Percentiles rank a stretch among this genome's conserved stretches.
Evolutionary conservation across 139 green algal species (phyloP).

Genomic region (Asterochloris sp.): DNA sequence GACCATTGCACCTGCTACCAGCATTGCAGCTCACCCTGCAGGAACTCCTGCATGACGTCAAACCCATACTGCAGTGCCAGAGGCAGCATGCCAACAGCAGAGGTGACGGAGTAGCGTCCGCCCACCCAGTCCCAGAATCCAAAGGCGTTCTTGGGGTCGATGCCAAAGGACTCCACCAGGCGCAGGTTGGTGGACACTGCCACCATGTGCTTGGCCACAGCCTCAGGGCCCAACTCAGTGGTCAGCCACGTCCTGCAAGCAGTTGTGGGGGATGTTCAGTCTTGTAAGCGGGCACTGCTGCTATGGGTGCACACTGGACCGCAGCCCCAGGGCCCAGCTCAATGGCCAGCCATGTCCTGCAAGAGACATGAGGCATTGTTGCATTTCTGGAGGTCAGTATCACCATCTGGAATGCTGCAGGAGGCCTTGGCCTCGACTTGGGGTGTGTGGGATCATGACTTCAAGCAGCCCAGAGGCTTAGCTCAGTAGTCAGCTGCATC

Average conservation of each 20-base stretch:
- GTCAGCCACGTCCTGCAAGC: slow-evolving; percentile 70
- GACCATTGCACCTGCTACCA: background rate
- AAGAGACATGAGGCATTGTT: background rate
- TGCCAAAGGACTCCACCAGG: slow-evolving; percentile 98
- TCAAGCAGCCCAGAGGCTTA: no score
- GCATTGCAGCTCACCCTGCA: slow-evolving; percentile 45
- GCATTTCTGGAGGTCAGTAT: no score
- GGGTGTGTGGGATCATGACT: no score
- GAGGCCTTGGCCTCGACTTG: no score
- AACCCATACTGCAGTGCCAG: slow-evolving; percentile 97
- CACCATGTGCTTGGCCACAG: slow-evolving; percentile 98
- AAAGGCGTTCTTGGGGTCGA: slow-evolving; percentile 97
- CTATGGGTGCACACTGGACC: no score
- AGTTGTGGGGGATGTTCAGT: background rate
- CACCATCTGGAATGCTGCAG: no score
- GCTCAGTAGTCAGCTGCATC: no score
- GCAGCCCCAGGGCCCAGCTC: no score
- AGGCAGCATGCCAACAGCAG: slow-evolving; percentile 93
- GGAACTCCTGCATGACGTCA: slow-evolving; percentile 82
- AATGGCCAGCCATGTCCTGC: slow-evolving; percentile 68
- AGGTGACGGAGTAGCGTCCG: slow-evolving; percentile 95
- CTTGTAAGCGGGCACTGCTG: no score
- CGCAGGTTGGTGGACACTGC: slow-evolving; percentile 98
- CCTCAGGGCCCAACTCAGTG: slow-evolving; percentile 62
- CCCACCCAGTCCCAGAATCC: slow-evolving; percentile 99